These are phyloP conservation scores for Solanum hybrid DNA, from an alignment of 305 asterid species.

Conservation along the genomic window DNA sequence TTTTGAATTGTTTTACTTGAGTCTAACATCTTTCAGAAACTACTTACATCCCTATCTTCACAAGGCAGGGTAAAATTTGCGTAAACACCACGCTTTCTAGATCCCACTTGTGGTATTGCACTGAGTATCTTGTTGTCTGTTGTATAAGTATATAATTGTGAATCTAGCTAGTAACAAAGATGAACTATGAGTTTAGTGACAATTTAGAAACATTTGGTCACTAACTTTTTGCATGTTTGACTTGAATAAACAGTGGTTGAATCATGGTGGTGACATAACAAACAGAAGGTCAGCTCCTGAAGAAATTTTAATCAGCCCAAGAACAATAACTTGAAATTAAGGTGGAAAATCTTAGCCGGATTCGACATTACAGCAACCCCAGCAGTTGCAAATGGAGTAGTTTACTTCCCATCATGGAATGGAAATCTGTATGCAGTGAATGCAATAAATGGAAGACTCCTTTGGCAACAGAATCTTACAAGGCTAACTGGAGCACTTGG, in stretches of 20 bases:
- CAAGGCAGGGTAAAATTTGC: no score
- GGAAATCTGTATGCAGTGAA: conserved; percentile 54
- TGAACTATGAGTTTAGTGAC: neutral
- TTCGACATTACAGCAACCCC: conserved; percentile 69
- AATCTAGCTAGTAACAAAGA: neutral
- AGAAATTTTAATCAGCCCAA: conserved; percentile 33
- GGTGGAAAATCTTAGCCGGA: conserved; percentile 62
- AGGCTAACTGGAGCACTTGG: conserved; percentile 44
- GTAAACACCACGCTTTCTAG: neutral
- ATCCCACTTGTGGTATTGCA: neutral
- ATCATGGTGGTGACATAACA: conserved; percentile 58
- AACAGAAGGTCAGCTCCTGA: conserved; percentile 38
- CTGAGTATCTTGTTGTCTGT: neutral
- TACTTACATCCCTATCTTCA: neutral
- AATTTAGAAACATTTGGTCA: neutral
- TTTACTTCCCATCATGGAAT: conserved; percentile 76
- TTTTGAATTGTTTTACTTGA: neutral
- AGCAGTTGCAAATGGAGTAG: conserved; percentile 39
- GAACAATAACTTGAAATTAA: conserved; percentile 20
- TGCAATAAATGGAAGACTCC: conserved; percentile 34
- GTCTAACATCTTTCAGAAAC: neutral
- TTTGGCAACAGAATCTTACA: conserved; percentile 47
- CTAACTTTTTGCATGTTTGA: neutral
- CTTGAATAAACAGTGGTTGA: conserved; percentile 44
- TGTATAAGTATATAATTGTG: neutral